These are phyloP conservation scores for Diaporthe sp. DNA, from an alignment of 2,329 filamentous ascomycete genomes.

Conservation along the genomic window DNA sequence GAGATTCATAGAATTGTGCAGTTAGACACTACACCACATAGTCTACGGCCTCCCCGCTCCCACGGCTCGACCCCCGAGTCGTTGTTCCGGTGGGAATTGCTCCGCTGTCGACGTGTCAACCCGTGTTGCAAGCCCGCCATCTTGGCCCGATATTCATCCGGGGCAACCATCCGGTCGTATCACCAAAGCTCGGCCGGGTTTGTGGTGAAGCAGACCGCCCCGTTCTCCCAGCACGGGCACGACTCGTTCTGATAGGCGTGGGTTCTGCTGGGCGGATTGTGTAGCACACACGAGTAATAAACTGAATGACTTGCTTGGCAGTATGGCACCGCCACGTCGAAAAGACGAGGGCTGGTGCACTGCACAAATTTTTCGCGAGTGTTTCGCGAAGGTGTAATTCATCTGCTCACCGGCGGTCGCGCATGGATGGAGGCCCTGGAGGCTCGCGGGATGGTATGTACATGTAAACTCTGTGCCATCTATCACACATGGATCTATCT, in stretches of 20 bases:
- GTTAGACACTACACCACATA: no score
- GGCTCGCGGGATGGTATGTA: neutral
- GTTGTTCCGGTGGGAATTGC: neutral
- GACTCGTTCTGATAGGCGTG: neutral
- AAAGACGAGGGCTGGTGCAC: neutral
- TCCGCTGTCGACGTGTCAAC: conserved; percentile 13
- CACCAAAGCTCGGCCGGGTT: neutral
- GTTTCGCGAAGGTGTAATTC: neutral
- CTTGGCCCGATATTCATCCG: conserved; percentile 4
- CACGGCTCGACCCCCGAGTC: neutral
- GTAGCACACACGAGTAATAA: conserved; percentile 18
- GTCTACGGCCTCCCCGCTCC: neutral
- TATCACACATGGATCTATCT: neutral
- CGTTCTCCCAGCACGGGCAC: conserved; percentile 5
- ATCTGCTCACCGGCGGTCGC: neutral
- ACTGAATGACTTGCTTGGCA: conserved; percentile 3
- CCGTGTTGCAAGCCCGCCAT: neutral
- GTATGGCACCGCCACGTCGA: neutral
- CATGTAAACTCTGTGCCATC: neutral
- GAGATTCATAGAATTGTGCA: neutral
- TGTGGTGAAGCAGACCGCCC: neutral
- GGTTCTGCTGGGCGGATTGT: neutral
- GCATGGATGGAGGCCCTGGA: neutral
- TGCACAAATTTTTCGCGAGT: neutral
- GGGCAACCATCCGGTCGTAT: conserved; percentile 1